Evolutionary conservation across 2,329 filamentous ascomycete genomes (phyloP), one percentile per base, ranked within the genome.

Genomic region (Trichophyton simii): DNA sequence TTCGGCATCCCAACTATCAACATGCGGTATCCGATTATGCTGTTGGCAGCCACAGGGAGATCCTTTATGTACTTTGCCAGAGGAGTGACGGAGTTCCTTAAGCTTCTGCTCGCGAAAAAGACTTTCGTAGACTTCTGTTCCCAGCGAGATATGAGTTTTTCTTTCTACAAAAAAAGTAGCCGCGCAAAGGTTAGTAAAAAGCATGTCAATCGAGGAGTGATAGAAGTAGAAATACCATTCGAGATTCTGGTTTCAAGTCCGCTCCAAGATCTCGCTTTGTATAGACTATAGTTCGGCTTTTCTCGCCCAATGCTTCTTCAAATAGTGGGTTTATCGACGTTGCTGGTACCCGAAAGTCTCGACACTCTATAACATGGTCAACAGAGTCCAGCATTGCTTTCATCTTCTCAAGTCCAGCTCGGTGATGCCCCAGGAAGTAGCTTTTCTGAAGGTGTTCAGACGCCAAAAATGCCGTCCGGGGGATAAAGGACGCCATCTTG

Each of bases 1-100:
- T 99, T 99, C 41, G 94, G 94, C 91, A 99, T 96, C 61, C 94
- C 94, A 13, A 97, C 91, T 0, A 97, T 83, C 72, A 99, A 82
- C 61, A 91, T 83, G 57, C 91, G 84, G 67, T 90, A 82, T n/a
- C 91, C 91, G 6, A 88, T 86, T n/a, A 97, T 76, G 13, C 57
- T 60, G 52, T 50, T 52, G 22, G 57, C 25, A 11, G 57, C 48
- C 4, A 62, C 11, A 13, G 55, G 59, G 18, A 62, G 18, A 13
- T 11, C 28, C 61, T 67, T 68, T 58, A 74, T 63, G 62, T 72
- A 67, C 65, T 67, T 69, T 31, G 75, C 65, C 44, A 75, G 71
- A 7, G 70, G 65, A 44, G 61, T 67, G 58, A 72, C 65, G 60
- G 73, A 70, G 46, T 65, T 65, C 8, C 69, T 69, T 22, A 68